Conservation (phyloP, 495 filamentous ascomycete species). For the Chaetomium fimeti region DNA sequence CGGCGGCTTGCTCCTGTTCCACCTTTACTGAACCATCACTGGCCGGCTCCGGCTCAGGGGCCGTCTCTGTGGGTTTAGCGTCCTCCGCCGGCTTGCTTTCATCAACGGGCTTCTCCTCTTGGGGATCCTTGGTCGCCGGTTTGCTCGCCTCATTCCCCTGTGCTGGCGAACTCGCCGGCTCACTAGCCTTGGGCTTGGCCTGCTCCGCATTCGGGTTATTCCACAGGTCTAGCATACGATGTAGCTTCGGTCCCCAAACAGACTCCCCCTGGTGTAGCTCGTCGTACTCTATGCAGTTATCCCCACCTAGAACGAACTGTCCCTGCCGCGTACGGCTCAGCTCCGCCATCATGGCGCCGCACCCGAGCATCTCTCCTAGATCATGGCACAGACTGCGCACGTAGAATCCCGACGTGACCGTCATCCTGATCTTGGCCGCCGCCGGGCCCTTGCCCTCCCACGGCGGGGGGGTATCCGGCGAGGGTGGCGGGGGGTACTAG, state of each 20-base stretch:
- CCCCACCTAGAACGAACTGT: conserved; percentile 62
- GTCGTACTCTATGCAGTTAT: conserved; percentile 76
- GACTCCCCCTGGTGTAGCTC: conserved; percentile 77
- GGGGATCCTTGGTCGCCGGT: background rate
- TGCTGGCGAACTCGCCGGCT: background rate
- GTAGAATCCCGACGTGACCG: conserved; percentile 94
- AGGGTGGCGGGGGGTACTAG: conserved; percentile 36
- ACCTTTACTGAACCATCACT: background rate
- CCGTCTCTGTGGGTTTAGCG: background rate
- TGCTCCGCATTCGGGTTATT: conserved; percentile 15
- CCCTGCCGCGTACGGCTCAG: conserved; percentile 79
- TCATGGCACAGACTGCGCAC: conserved; percentile 92
- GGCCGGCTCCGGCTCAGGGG: background rate
- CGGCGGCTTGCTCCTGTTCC: conserved; percentile 6
- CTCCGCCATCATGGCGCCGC: conserved; percentile 81
- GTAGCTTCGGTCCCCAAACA: conserved; percentile 77
- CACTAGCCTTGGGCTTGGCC: background rate
- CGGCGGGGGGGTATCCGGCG: conserved; percentile 37
- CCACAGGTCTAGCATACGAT: conserved; percentile 53
- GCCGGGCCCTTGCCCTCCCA: conserved; percentile 58
- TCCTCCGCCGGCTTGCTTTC: background rate
- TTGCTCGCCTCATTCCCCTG: background rate
- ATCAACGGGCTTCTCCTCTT: background rate
- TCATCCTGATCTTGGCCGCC: conserved; percentile 82
- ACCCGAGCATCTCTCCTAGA: conserved; percentile 77